Base-by-base conservation (phyloP, 257 asterid genomes). In the Ilex asprella region DNA sequence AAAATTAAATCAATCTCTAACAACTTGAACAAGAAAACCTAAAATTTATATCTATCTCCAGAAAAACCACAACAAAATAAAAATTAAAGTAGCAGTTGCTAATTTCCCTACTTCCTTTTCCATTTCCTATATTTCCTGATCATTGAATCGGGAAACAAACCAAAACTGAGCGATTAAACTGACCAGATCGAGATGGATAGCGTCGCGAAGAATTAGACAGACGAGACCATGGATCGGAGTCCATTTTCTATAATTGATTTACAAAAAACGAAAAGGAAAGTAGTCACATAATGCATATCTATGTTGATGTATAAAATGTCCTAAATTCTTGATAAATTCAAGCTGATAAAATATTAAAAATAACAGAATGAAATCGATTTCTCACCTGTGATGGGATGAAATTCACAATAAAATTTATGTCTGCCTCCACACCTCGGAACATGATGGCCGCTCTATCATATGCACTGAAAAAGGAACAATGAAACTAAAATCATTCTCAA, bases 371-470 rank as follows among this genome's bases (percentile, higher is more conserved):
- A n/a, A n/a, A n/a, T n/a, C n/a, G n/a, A n/a, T n/a, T n/a, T n/a
- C n/a, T n/a, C n/a, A n/a, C n/a, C n/a, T n/a, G n/a, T n/a, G n/a
- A n/a, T n/a, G n/a, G n/a, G n/a, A n/a, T n/a, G n/a, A n/a, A n/a
- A n/a, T n/a, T n/a, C n/a, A n/a, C n/a, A n/a, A n/a, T 75, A 57
- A 93, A 93, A 83, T 93, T 93, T 78, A 93, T 93, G 89, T 93
- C 99, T 55, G 99, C 99, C 56, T 89, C 96, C 5, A 85, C 89
- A 66, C 99, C 99, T 16, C 99, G 82, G 72, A 93, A 93, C 73
- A 89, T 93, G 56, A 89, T 89, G 16, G 99, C 99, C 30, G 99
- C 97, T 68, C 99, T 81, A 81, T 93, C 99, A 58, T 93, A 93
- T 49, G 99, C 97, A 58, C 99, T 93, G 90, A 64, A 55, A 60